Evolutionary conservation across 2,329 filamentous ascomycete genomes (phyloP).

Genomic region (Pseudocercospora vitis): DNA sequence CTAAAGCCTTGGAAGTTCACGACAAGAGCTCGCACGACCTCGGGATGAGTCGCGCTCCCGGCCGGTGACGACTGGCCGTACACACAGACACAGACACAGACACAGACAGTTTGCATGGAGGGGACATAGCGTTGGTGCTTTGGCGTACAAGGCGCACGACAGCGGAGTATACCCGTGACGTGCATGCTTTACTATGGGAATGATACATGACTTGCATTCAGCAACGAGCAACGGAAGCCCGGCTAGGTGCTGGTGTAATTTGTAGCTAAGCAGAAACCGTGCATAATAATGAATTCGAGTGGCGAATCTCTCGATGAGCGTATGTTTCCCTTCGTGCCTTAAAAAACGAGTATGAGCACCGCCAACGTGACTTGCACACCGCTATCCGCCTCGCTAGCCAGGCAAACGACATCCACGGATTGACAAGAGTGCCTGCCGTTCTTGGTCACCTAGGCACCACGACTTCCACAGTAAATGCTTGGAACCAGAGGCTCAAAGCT

Average conservation of each 20-base stretch:
- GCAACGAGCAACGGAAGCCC: constrained; percentile 21
- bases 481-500: too few species aligned
- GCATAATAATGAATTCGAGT: constrained; percentile 19
- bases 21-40: neutral
- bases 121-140: constrained; percentile 22
- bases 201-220: constrained; percentile 9
- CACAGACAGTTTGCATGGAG: constrained; percentile 11
- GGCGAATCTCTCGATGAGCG: constrained; percentile 3
- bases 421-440: too few species aligned
- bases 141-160: constrained; percentile 24
- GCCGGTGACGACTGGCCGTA: too few species aligned
- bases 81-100: too few species aligned
- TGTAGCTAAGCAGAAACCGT: constrained; percentile 9
- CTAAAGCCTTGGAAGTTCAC: constrained; percentile 15
- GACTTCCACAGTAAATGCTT: too few species aligned
- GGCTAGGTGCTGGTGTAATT: constrained; percentile 19
- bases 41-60: neutral
- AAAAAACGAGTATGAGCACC: too few species aligned
- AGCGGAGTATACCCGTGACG: constrained; percentile 24
- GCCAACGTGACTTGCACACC: too few species aligned
- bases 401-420: too few species aligned
- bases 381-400: too few species aligned
- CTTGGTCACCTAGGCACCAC: too few species aligned
- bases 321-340: too few species aligned
- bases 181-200: constrained; percentile 21